Conservation (phyloP, 2,329 filamentous ascomycete species). For the Aphanocladium album region DNA sequence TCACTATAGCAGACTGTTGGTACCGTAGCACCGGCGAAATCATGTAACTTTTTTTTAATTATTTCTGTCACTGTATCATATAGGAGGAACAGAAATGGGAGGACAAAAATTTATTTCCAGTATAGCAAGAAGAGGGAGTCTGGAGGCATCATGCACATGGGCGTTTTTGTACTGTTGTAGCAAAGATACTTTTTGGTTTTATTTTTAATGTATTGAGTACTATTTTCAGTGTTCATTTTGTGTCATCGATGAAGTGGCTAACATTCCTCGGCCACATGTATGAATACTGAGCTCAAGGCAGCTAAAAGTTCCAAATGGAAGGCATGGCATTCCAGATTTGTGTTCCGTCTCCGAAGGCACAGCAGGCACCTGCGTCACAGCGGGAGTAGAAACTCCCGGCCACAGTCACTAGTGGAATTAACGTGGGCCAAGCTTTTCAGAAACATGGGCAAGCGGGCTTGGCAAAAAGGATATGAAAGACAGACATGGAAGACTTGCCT, state of each 20-base stretch:
- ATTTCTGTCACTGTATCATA: conserved; percentile 5
- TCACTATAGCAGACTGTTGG: background rate
- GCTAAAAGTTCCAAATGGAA: background rate
- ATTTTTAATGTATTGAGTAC: background rate
- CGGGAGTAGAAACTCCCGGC: background rate
- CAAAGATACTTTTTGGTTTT: background rate
- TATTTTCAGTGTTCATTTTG: background rate
- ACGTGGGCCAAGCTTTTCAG: background rate
- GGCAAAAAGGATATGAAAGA: background rate
- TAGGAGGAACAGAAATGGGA: background rate
- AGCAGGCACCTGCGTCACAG: background rate
- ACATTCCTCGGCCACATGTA: background rate
- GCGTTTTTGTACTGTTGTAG: conserved; percentile 7
- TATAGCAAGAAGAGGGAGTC: conserved; percentile 1
- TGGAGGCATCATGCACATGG: conserved; percentile 3
- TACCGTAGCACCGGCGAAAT: background rate
- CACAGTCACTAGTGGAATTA: background rate
- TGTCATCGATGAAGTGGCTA: background rate
- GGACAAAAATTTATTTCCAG: background rate
- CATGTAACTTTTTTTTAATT: background rate
- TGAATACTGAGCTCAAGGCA: background rate
- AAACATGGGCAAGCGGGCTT: background rate
- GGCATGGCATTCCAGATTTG: background rate
- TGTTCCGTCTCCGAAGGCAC: background rate
- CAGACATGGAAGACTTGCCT: background rate